A percentile compares a stretch with the other conserved stretches of the same genome.
Evolutionary conservation across 2,329 filamentous ascomycete species (phyloP).

Genomic region (Cercospora brassicicola): DNA sequence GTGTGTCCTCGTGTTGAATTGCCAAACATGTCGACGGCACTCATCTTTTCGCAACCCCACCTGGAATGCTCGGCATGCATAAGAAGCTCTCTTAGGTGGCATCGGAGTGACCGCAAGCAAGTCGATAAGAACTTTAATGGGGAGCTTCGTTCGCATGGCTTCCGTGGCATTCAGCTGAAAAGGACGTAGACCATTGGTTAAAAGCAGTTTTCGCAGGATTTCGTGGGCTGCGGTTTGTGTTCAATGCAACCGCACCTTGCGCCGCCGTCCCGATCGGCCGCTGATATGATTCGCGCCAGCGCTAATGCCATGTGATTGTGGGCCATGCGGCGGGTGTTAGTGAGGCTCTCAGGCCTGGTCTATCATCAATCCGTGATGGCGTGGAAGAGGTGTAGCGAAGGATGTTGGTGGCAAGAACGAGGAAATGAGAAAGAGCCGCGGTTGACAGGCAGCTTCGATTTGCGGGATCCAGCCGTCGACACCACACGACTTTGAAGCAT

Average conservation of each 20-base stretch:
- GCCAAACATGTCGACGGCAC: not conserved
- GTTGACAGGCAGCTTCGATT: not conserved
- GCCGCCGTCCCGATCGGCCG: not conserved
- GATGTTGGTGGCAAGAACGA: not conserved
- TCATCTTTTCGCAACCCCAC: not conserved
- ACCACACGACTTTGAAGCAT: not conserved
- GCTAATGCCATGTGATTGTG: slow-evolving; percentile 6
- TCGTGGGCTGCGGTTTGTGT: not conserved
- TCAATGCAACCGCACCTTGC: not conserved
- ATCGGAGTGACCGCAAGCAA: slow-evolving; percentile 11
- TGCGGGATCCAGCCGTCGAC: not conserved
- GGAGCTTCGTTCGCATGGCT: slow-evolving; percentile 1
- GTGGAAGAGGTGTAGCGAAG: not conserved
- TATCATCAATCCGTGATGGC: not conserved
- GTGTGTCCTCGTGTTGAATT: slow-evolving; percentile 3
- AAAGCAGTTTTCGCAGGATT: not conserved
- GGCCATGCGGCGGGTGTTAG: not conserved
- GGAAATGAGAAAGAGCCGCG: not conserved
- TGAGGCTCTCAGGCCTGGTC: not conserved
- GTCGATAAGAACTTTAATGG: slow-evolving; percentile 7
- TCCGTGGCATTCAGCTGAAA: slow-evolving; percentile 2
- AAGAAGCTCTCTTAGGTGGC: not conserved
- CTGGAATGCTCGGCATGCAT: slow-evolving; percentile 9
- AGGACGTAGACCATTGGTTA: not conserved
- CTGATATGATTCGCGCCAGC: not conserved